Percentiles rank a stretch among this genome's conserved stretches.
These are phyloP conservation scores for Kwoniella europaea DNA, from an alignment of 768 basidiomycete species.

Conservation along the genomic window DNA sequence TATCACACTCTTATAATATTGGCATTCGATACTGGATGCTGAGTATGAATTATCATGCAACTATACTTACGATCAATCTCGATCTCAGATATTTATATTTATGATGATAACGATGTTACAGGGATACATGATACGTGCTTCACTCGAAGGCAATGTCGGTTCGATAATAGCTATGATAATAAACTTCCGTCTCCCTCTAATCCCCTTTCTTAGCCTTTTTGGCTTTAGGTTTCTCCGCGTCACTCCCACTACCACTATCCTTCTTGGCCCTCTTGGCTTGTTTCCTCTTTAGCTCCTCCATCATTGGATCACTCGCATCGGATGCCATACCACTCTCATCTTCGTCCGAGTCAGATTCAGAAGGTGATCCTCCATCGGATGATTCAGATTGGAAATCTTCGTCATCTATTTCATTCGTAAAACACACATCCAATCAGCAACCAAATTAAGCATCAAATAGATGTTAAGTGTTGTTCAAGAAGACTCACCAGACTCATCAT, in stretches of 20 bases:
- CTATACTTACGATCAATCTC: background rate
- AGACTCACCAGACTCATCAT: conserved; percentile 53
- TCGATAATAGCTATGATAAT: too few relatives aligned
- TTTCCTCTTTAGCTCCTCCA: conserved; percentile 57
- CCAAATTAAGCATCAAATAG: conserved; percentile 9
- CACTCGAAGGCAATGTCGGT: too few relatives aligned
- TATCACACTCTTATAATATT: background rate
- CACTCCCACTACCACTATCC: conserved; percentile 32
- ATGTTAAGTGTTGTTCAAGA: background rate
- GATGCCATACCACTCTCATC: conserved; percentile 55
- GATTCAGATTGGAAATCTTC: conserved; percentile 88
- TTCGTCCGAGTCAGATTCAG: conserved; percentile 67
- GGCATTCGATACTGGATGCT: background rate
- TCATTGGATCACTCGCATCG: conserved; percentile 50
- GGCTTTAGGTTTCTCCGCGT: conserved; percentile 48
- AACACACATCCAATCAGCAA: background rate
- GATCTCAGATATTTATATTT: too few relatives aligned
- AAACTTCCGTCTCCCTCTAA: background rate
- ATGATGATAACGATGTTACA: background rate
- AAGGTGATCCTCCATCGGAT: conserved; percentile 86
- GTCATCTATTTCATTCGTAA: conserved; percentile 62
- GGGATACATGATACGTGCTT: background rate
- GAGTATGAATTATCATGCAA: background rate
- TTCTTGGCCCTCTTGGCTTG: conserved; percentile 39
- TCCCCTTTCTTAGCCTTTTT: conserved; percentile 50